Conservation (phyloP, 495 filamentous ascomycete genomes). For the Talaromyces borbonicus region DNA sequence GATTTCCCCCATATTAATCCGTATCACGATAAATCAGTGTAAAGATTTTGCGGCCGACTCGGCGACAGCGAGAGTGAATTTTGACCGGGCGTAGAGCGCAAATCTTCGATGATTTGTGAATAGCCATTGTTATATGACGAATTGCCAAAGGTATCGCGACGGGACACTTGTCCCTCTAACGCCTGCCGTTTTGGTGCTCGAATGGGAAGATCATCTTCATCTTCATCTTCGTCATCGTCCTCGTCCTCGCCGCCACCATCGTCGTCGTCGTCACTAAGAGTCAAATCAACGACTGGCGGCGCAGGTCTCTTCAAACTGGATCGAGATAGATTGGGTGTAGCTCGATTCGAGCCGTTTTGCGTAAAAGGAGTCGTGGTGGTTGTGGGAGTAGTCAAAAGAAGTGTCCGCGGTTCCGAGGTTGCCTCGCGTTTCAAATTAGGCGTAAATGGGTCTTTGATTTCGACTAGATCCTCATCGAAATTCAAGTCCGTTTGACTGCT, state of each 20-base stretch:
- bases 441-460: constrained; percentile 47
- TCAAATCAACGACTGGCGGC: constrained; percentile 68
- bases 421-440: constrained; percentile 38
- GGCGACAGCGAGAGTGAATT: constrained; percentile 3
- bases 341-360: constrained; percentile 42
- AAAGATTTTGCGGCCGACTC: not conserved
- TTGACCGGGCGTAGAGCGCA: not conserved
- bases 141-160: constrained; percentile 16
- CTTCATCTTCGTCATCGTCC: constrained; percentile 67
- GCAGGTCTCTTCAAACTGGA: constrained; percentile 51
- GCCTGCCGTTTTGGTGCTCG: constrained; percentile 45
- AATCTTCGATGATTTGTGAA: not conserved
- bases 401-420: constrained; percentile 17
- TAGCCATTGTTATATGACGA: constrained; percentile 12
- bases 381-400: constrained; percentile 38
- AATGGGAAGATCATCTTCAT: constrained; percentile 36
- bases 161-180: constrained; percentile 14
- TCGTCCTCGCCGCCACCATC: too few relatives aligned
- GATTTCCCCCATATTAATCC: not conserved
- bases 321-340: constrained; percentile 29
- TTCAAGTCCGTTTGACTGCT: constrained; percentile 36
- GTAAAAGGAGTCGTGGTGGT: too few relatives aligned
- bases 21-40: constrained; percentile 5
- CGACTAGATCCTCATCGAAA: constrained; percentile 60
- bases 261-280: constrained; percentile 63